Evolutionary conservation across 1,284 basidiomycete genomes (phyloP).

Genomic region (Ustilago shanxiensis): DNA sequence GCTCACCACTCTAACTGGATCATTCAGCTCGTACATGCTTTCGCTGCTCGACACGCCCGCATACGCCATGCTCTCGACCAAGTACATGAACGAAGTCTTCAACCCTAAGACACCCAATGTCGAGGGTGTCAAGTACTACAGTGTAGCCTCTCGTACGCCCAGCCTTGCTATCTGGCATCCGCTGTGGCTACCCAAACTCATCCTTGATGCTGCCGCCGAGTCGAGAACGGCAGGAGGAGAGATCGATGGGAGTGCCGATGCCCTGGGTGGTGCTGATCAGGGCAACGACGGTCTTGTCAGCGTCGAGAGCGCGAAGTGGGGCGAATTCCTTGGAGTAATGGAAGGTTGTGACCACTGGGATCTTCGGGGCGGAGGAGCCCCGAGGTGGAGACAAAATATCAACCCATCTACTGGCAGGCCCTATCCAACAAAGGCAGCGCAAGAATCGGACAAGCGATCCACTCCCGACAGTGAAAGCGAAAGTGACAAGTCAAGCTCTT

Average conservation of each 20-base stretch:
- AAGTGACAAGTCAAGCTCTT: conserved; percentile 15
- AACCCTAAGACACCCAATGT: conserved; percentile 91
- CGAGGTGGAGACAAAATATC: conserved; percentile 63
- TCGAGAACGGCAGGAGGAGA: conserved; percentile 60
- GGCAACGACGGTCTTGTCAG: conserved; percentile 97
- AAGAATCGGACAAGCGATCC: conserved; percentile 23
- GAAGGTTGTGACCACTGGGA: conserved; percentile 98
- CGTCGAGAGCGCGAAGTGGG: conserved; percentile 72
- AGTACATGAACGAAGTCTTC: conserved; percentile 86
- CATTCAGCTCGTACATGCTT: conserved; percentile 88
- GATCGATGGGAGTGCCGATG: conserved; percentile 66
- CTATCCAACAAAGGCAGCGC: conserved; percentile 29
- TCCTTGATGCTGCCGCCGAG: conserved; percentile 79
- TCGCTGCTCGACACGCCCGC: conserved; percentile 95
- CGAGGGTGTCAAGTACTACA: conserved; percentile 87
- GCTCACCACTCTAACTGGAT: conserved; percentile 76
- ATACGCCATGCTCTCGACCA: conserved; percentile 91
- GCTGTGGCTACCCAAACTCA: conserved; percentile 94
- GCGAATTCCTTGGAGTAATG: conserved; percentile 81
- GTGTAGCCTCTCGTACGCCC: conserved; percentile 82
- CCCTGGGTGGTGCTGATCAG: conserved; percentile 74
- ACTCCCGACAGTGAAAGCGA: neutral
- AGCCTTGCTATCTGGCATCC: conserved; percentile 89
- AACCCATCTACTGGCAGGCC: conserved; percentile 62
- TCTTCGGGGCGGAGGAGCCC: conserved; percentile 80